Conservation (phyloP, 306 rosid genomes). For the Cyamopsis tetragonoloba region DNA sequence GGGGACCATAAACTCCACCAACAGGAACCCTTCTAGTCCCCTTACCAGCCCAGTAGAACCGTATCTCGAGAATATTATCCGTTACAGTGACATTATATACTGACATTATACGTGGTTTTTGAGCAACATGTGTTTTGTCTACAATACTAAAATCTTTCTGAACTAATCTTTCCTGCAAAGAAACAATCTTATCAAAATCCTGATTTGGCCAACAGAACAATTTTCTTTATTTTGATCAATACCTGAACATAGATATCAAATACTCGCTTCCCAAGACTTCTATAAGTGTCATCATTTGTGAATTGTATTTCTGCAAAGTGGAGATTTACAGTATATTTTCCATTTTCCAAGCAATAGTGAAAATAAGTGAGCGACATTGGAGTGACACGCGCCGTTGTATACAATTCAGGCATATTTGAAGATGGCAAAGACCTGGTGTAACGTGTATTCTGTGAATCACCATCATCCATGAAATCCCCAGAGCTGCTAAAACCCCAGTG, state of each 20-base stretch:
- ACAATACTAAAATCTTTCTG: conserved; percentile 50
- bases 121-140: conserved; percentile 39
- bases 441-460: conserved; percentile 25
- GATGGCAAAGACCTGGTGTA: conserved; percentile 22
- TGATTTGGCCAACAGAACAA: not conserved
- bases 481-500: conserved; percentile 60
- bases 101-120: conserved; percentile 20
- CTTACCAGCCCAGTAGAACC: conserved; percentile 64
- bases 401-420: conserved; percentile 36
- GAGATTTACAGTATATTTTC: conserved; percentile 52
- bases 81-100: conserved; percentile 34
- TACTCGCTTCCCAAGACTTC: conserved; percentile 50
- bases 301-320: conserved; percentile 57
- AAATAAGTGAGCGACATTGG: conserved; percentile 55
- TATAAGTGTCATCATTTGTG: conserved; percentile 44
- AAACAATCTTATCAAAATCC: conserved; percentile 6
- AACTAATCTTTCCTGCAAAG: conserved; percentile 39
- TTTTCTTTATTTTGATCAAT: conserved; percentile 15
- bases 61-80: conserved; percentile 38
- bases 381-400: conserved; percentile 45
- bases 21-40: conserved; percentile 52
- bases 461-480: conserved; percentile 44
- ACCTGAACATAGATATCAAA: conserved; percentile 69
- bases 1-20: conserved; percentile 58
- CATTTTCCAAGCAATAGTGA: conserved; percentile 62